phyloP scores from a whole-genome alignment of 805 yeast genomes.

The Lipomyces lipofer region DNA sequence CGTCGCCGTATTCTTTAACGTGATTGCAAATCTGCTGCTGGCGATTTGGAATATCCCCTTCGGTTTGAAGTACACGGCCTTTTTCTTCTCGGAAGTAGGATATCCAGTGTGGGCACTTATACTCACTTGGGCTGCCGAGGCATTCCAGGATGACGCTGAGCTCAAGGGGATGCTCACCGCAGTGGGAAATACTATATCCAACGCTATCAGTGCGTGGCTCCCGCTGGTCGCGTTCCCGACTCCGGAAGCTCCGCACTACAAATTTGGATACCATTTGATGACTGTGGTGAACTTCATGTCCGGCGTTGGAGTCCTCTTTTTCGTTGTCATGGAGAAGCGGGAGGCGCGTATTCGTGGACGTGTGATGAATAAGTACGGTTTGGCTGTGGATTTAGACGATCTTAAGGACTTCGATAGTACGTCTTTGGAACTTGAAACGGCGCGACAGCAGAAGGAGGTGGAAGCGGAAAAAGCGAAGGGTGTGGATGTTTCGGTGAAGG shows the following conservation, averaged over 20 bases:
- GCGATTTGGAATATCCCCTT: constrained; percentile 16
- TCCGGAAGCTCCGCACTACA: constrained; percentile 11
- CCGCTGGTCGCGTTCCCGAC: constrained; percentile 15
- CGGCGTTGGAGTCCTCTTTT: constrained; percentile 11
- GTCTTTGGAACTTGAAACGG: neutral
- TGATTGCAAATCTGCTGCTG: constrained; percentile 11
- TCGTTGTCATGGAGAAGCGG: constrained; percentile 9
- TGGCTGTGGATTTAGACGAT: constrained; percentile 12
- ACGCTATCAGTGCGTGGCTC: constrained; percentile 4
- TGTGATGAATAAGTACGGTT: constrained; percentile 9
- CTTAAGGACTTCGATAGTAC: neutral
- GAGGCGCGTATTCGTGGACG: constrained; percentile 2
- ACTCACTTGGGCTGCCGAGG: constrained; percentile 13
- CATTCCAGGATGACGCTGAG: constrained; percentile 18
- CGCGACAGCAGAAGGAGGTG: neutral
- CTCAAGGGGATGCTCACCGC: constrained; percentile 12
- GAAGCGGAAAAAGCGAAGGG: neutral
- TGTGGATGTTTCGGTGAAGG: neutral
- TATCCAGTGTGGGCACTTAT: constrained; percentile 18
- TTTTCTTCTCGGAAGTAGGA: constrained; percentile 12
- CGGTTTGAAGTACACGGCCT: constrained; percentile 11
- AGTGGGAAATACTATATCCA: constrained; percentile 7
- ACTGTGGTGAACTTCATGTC: constrained; percentile 7
- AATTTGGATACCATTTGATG: constrained; percentile 8
- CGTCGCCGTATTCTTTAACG: constrained; percentile 4